Percentiles rank a stretch among this genome's conserved stretches.
These are phyloP conservation scores for Penicillium vulpinum DNA, from an alignment of 2,329 filamentous ascomycete species.

Conservation along the genomic window DNA sequence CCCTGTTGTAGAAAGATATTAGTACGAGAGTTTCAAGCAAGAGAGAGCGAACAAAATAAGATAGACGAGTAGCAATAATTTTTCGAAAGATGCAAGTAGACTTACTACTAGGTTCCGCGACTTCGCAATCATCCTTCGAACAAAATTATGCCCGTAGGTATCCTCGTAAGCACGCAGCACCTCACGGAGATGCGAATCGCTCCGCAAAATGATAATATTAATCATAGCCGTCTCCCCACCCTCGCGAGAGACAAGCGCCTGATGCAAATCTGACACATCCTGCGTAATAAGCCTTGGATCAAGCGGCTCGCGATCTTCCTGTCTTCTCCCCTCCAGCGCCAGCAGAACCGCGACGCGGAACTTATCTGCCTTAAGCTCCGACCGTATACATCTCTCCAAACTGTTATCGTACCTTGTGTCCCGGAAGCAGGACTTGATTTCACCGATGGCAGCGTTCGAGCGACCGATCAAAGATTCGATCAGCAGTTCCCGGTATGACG, in stretches of 20 bases:
- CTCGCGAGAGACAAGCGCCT: constrained; percentile 65
- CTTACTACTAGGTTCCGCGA: constrained; percentile 89
- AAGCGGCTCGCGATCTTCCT: constrained; percentile 73
- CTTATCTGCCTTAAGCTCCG: constrained; percentile 91
- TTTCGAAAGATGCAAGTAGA: constrained; percentile 37
- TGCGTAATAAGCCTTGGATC: constrained; percentile 64
- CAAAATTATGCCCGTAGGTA: constrained; percentile 76
- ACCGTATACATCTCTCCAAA: constrained; percentile 81
- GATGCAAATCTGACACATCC: constrained; percentile 72
- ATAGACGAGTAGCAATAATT: no score
- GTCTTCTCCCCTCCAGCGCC: constrained; percentile 77
- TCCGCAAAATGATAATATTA: constrained; percentile 74
- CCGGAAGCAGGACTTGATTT: constrained; percentile 83
- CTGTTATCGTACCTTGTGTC: constrained; percentile 90
- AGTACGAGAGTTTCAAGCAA: no score
- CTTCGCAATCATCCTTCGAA: constrained; percentile 79
- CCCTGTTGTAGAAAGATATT: constrained; percentile 64
- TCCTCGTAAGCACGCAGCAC: constrained; percentile 75
- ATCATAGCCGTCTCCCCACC: constrained; percentile 90
- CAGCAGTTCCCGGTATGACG: constrained; percentile 79
- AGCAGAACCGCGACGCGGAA: constrained; percentile 86
- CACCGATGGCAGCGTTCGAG: constrained; percentile 78
- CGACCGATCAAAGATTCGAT: constrained; percentile 93
- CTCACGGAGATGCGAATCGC: constrained; percentile 78
- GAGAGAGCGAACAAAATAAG: no score